These are phyloP conservation scores for Cryptococcus floricola DNA, from an alignment of 1,284 basidiomycete species.

Conservation along the genomic window DNA sequence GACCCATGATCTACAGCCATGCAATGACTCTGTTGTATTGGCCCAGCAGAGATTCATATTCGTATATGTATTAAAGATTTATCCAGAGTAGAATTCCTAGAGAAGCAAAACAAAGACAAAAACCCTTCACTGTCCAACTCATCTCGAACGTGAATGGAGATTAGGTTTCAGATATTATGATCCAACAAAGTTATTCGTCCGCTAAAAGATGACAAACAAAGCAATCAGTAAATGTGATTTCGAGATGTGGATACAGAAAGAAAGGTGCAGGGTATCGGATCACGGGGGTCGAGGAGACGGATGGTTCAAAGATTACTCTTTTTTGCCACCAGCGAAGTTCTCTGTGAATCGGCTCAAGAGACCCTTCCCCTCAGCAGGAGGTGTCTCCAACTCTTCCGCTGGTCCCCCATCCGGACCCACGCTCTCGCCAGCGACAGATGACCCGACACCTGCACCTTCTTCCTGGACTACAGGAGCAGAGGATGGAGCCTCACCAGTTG, in stretches of 20 bases:
- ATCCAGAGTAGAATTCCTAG: background rate
- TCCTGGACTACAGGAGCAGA: conserved; percentile 10
- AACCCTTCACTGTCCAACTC: background rate
- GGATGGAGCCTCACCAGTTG: conserved; percentile 43
- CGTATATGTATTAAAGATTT: background rate
- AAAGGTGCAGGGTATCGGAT: background rate
- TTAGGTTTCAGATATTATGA: background rate
- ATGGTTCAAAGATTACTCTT: conserved; percentile 1
- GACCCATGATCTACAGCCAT: too few relatives aligned
- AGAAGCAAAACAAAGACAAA: background rate
- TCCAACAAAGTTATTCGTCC: conserved; percentile 10
- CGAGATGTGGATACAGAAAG: background rate
- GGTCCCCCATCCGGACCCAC: conserved; percentile 12
- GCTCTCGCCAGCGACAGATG: conserved; percentile 9
- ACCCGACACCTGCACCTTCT: conserved; percentile 4
- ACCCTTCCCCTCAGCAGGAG: conserved; percentile 8
- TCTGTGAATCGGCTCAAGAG: conserved; percentile 29
- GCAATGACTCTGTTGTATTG: too few relatives aligned
- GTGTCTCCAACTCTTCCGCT: conserved; percentile 16
- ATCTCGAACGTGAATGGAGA: background rate
- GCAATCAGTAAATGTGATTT: conserved; percentile 3
- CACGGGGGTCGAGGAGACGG: background rate
- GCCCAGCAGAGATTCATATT: background rate
- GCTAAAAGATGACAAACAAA: conserved; percentile 6
- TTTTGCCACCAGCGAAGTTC: conserved; percentile 14